These are phyloP conservation scores for Capsicum rhomboideum DNA, from an alignment of 257 asterid species.

Conservation along the genomic window DNA sequence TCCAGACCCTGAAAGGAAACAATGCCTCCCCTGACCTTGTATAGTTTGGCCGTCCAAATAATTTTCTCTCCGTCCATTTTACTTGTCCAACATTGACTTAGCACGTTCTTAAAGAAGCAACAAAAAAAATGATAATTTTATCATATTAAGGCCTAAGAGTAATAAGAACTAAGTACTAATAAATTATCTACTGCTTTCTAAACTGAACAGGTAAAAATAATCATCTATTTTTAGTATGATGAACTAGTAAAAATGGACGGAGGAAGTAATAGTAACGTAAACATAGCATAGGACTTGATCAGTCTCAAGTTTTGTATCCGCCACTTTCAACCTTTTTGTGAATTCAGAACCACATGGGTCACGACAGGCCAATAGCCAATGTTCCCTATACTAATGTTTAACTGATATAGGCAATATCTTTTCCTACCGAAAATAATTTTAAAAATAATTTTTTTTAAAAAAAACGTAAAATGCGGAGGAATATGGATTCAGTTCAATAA, in stretches of 20 bases:
- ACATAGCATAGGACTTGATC: neutral
- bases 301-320: neutral
- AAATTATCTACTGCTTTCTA: too few species aligned
- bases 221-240: too few species aligned
- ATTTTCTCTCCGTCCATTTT: too few species aligned
- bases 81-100: too few species aligned
- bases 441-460: neutral
- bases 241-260: too few species aligned
- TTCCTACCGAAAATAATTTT: neutral
- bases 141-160: too few species aligned
- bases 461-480: neutral
- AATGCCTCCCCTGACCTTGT: neutral
- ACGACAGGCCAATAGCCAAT: neutral
- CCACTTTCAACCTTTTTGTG: neutral
- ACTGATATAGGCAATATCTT: neutral
- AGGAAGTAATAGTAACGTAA: neutral
- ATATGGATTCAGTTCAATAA: neutral
- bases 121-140: too few species aligned
- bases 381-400: neutral
- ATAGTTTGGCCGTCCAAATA: neutral
- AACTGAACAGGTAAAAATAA: too few species aligned
- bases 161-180: too few species aligned
- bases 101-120: too few species aligned
- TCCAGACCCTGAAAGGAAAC: neutral
- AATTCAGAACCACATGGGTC: neutral